Evolutionary conservation across 192 early-diverging fungal genomes (phyloP).

Genomic region (Umbelopsis sp.): DNA sequence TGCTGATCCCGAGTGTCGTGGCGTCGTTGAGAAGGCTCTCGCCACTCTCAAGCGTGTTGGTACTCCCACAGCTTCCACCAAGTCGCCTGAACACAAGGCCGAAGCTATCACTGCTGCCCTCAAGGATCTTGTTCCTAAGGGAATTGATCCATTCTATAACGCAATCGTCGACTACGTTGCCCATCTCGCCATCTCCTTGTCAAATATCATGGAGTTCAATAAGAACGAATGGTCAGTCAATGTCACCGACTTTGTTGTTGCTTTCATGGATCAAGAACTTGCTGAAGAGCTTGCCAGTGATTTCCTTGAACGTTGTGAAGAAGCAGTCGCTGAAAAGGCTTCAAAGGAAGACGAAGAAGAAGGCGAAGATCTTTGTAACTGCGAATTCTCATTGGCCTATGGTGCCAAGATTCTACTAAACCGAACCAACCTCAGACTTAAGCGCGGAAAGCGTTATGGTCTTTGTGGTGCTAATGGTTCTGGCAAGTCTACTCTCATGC

Average conservation of each 20-base stretch:
- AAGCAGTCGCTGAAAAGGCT: constrained; percentile 43
- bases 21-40: constrained; percentile 65
- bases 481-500: constrained; percentile 86
- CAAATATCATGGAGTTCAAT: constrained; percentile 61
- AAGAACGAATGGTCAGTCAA: constrained; percentile 64
- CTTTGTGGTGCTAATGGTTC: constrained; percentile 82
- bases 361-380: constrained; percentile 67
- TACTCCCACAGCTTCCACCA: constrained; percentile 50
- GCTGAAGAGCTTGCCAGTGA: constrained; percentile 56
- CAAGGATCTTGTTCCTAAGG: constrained; percentile 52
- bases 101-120: constrained; percentile 54
- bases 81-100: constrained; percentile 49
- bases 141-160: constrained; percentile 53
- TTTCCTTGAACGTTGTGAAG: constrained; percentile 47
- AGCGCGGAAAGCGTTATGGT: constrained; percentile 82
- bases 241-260: constrained; percentile 57
- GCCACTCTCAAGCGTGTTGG: constrained; percentile 70
- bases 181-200: constrained; percentile 62
- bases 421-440: constrained; percentile 63
- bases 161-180: constrained; percentile 64
- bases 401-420: constrained; percentile 84
- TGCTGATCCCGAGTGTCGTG: constrained; percentile 79
- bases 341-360: constrained; percentile 52
- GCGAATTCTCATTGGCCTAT: constrained; percentile 84
- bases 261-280: constrained; percentile 58